Conservation (phyloP, 2,329 filamentous ascomycete genomes). For the Colletotrichum salicis region DNA sequence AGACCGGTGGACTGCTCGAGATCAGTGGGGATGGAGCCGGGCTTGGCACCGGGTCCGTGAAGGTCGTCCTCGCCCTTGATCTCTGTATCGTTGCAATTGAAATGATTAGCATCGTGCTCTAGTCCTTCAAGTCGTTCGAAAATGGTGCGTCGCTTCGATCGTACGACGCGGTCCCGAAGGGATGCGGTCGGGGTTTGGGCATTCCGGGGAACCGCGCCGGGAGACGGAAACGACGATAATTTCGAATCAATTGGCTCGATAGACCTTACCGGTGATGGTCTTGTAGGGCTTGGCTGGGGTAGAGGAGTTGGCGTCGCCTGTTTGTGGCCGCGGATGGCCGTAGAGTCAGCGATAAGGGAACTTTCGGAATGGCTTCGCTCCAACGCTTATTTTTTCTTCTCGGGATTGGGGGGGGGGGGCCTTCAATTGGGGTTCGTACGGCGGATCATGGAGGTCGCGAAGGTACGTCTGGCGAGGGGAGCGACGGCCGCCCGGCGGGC, state of each 20-base stretch:
- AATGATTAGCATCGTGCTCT: slow-evolving; percentile 19
- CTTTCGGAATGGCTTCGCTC: slow-evolving; percentile 23
- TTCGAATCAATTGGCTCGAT: slow-evolving; percentile 28
- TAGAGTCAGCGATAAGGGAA: slow-evolving; percentile 28
- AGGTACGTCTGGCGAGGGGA: slow-evolving; percentile 67
- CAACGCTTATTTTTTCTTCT: slow-evolving; percentile 20
- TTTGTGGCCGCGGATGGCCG: slow-evolving; percentile 13
- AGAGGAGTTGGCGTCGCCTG: slow-evolving; percentile 52
- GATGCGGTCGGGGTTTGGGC: slow-evolving; percentile 5
- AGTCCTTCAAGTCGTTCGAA: neutral
- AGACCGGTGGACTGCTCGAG: slow-evolving; percentile 96
- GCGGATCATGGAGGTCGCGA: slow-evolving; percentile 69
- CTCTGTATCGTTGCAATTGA: slow-evolving; percentile 64
- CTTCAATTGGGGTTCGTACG: slow-evolving; percentile 57
- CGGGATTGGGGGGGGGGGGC: slow-evolving; percentile 12
- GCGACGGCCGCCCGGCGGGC: slow-evolving; percentile 68
- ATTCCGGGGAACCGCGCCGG: slow-evolving; percentile 15
- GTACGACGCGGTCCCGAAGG: slow-evolving; percentile 33
- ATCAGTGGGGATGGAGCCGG: slow-evolving; percentile 91
- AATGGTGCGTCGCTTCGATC: slow-evolving; percentile 15
- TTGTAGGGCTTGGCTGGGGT: slow-evolving; percentile 55
- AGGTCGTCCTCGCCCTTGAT: slow-evolving; percentile 87
- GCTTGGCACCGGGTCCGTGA: slow-evolving; percentile 80
- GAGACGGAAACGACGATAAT: slow-evolving; percentile 8
- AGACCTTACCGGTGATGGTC: slow-evolving; percentile 57